phyloP scores from a whole-genome alignment of 805 yeast species.

The Spencermartinsiella europaea region DNA sequence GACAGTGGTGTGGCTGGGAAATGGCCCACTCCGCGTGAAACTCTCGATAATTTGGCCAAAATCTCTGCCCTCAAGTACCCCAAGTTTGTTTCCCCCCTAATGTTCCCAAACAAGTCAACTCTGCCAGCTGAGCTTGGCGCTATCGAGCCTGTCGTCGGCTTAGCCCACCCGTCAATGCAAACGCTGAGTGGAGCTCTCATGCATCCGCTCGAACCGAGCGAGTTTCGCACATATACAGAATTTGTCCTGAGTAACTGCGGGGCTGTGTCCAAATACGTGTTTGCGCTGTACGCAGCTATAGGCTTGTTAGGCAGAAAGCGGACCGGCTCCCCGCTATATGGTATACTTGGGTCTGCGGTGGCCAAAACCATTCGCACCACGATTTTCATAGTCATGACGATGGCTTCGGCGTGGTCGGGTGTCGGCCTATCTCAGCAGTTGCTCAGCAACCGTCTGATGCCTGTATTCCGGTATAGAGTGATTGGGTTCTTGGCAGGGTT shows the following conservation, averaged over 20 bases:
- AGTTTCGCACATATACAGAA: constrained; percentile 22
- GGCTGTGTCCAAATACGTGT: constrained; percentile 25
- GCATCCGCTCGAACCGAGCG: constrained; percentile 29
- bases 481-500: constrained; percentile 40
- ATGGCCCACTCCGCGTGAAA: constrained; percentile 32
- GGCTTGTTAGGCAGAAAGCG: constrained; percentile 7
- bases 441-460: constrained; percentile 28
- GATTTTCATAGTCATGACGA: constrained; percentile 30
- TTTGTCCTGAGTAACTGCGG: constrained; percentile 24
- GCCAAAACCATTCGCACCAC: constrained; percentile 30
- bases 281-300: constrained; percentile 26
- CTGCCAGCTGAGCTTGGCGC: constrained; percentile 17
- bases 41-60: constrained; percentile 29
- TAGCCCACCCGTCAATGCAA: constrained; percentile 31
- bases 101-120: constrained; percentile 23
- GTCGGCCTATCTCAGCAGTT: constrained; percentile 32
- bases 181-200: constrained; percentile 30
- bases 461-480: constrained; percentile 32
- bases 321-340: constrained; percentile 4
- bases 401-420: constrained; percentile 37
- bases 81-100: constrained; percentile 27
- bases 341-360: constrained; percentile 14
- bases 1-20: constrained; percentile 15
- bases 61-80: constrained; percentile 32
- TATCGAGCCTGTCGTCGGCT: constrained; percentile 25